A percentile compares a stretch with the other conserved stretches of the same genome.
Conservation (phyloP, 2,329 filamentous ascomycete genomes). For the Arthrobotrys musiformis region DNA sequence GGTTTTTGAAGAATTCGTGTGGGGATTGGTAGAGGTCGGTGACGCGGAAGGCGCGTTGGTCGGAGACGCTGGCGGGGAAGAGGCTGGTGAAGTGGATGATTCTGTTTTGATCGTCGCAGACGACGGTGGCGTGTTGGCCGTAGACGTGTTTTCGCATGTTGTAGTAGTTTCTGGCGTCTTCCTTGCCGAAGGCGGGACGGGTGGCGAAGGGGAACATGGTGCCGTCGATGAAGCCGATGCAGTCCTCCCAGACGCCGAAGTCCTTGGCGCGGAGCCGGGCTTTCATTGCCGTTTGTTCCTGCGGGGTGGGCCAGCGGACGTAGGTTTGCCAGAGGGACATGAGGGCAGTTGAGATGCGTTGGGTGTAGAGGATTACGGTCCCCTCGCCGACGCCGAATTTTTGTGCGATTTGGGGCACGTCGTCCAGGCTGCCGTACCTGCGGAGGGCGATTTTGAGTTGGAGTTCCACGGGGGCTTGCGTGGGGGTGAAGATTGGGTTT, state of each 20-base stretch:
- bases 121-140: constrained; percentile 13
- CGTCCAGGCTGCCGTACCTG: not conserved
- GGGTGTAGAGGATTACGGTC: not conserved
- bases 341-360: not conserved
- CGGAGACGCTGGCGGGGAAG: constrained; percentile 11
- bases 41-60: constrained; percentile 5
- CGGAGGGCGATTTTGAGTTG: constrained; percentile 4
- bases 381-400: constrained; percentile 6
- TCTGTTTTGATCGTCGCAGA: constrained; percentile 5
- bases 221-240: constrained; percentile 4
- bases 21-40: not conserved
- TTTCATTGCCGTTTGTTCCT: constrained; percentile 8
- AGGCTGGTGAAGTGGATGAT: constrained; percentile 5
- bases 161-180: constrained; percentile 17
- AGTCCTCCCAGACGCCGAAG: constrained; percentile 8
- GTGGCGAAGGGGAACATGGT: constrained; percentile 20
- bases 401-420: not conserved
- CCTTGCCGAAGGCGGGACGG: constrained; percentile 6
- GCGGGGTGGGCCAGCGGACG: not conserved
- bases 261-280: not conserved
- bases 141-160: constrained; percentile 7
- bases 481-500: not conserved
- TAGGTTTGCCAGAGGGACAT: not conserved
- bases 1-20: constrained; percentile 4
- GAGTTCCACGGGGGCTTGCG: not conserved